Evolutionary conservation across 2,329 filamentous ascomycete genomes (phyloP).

Genomic region (Aspergillus terreus): DNA sequence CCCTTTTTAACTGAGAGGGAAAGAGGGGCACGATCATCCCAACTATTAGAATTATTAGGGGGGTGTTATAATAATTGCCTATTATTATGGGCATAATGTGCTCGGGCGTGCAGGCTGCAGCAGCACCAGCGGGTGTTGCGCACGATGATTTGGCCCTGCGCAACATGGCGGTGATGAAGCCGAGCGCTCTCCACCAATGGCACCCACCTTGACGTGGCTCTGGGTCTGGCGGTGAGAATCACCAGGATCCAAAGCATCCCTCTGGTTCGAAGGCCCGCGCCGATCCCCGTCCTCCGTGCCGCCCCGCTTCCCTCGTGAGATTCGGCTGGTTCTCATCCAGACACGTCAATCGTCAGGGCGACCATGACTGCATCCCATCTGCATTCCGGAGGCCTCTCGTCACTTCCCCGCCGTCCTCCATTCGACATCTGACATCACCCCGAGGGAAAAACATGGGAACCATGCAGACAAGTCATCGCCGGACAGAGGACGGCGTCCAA

Average conservation of each 20-base stretch:
- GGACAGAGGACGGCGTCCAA: too few relatives aligned
- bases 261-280: neutral
- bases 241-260: neutral
- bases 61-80: neutral
- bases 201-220: slow-evolving; percentile 18
- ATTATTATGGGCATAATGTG: too few relatives aligned
- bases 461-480: too few relatives aligned
- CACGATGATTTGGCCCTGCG: slow-evolving; percentile 19
- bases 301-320: slow-evolving; percentile 16
- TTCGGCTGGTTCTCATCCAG: slow-evolving; percentile 12
- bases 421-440: neutral
- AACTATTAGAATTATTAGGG: slow-evolving; percentile 1
- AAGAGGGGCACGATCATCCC: neutral
- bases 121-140: slow-evolving; percentile 9
- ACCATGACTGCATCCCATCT: slow-evolving; percentile 4
- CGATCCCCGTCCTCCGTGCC: neutral
- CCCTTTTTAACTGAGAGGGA: neutral
- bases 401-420: too few relatives aligned
- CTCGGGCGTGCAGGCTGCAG: slow-evolving; percentile 4
- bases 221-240: neutral
- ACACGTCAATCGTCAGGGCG: slow-evolving; percentile 20
- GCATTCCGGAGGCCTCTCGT: neutral
- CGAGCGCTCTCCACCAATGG: slow-evolving; percentile 13
- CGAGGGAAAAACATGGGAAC: too few relatives aligned
- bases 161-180: slow-evolving; percentile 18